phyloP scores from a whole-genome alignment of 495 filamentous ascomycete species.

The Parathielavia hyrcaniae region DNA sequence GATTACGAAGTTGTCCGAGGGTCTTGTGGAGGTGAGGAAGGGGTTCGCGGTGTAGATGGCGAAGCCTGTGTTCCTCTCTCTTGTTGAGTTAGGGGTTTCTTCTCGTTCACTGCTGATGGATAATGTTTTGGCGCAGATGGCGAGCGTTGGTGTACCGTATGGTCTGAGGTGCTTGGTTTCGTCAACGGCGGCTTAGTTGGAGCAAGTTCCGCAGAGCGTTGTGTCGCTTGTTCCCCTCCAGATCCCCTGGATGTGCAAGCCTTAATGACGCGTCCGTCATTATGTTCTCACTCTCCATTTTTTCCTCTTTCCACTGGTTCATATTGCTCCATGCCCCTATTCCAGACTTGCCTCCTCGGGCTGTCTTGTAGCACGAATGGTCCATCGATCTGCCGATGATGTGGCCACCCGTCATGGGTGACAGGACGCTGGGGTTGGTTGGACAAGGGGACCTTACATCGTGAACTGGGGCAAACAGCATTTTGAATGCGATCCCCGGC shows the following conservation, averaged over 20 bases:
- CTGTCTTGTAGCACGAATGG: not conserved
- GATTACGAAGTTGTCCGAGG: slow-evolving; percentile 66
- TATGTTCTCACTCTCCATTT: no score
- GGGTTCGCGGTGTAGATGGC: slow-evolving; percentile 31
- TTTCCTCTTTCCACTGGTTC: no score
- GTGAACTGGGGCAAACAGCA: not conserved
- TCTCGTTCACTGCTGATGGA: no score
- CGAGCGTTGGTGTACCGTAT: not conserved
- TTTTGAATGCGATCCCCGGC: no score
- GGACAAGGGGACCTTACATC: not conserved
- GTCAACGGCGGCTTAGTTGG: no score
- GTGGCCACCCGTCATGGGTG: not conserved
- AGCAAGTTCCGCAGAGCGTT: no score
- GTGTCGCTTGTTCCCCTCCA: no score
- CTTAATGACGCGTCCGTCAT: no score
- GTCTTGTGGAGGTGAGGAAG: slow-evolving; percentile 67
- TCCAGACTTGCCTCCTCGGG: not conserved
- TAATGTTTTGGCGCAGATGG: not conserved
- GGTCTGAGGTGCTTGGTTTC: no score
- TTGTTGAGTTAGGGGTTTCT: not conserved
- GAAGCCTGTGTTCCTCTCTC: not conserved
- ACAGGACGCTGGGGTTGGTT: not conserved
- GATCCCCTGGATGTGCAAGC: no score
- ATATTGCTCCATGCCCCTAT: not conserved
- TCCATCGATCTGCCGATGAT: slow-evolving; percentile 8